Evolutionary conservation across 2,329 filamentous ascomycete species (phyloP).

Genomic region (Sporothrix pallida): DNA sequence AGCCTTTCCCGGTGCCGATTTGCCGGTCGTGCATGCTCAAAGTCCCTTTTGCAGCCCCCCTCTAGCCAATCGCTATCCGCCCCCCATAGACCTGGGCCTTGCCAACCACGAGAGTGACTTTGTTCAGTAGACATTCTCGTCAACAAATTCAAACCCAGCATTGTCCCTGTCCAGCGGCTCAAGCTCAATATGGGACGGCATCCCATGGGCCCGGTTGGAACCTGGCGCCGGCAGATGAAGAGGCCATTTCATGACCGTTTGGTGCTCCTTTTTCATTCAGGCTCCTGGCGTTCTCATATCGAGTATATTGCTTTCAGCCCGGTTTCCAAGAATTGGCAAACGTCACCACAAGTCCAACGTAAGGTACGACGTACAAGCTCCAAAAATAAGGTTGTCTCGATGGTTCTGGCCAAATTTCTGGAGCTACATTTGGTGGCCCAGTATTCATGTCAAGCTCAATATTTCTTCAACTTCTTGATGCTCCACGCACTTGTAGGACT

Average conservation of each 20-base stretch:
- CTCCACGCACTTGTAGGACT: neutral
- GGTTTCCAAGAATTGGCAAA: neutral
- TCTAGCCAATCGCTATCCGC: neutral
- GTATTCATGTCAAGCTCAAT: no score
- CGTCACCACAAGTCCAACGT: neutral
- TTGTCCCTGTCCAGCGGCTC: neutral
- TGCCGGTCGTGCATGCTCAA: conserved; percentile 22
- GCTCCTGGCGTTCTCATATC: neutral
- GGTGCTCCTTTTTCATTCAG: neutral
- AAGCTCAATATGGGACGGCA: conserved; percentile 17
- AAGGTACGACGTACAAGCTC: no score
- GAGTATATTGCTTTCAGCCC: neutral
- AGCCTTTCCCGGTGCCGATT: conserved; percentile 31
- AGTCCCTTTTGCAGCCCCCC: no score
- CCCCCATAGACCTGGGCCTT: neutral
- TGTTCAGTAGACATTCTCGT: neutral
- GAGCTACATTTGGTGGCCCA: no score
- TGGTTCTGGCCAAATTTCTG: no score
- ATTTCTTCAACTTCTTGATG: no score
- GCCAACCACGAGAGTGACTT: neutral
- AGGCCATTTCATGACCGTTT: neutral
- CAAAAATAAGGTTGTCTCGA: no score
- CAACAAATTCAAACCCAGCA: no score
- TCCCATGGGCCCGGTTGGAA: conserved; percentile 1
- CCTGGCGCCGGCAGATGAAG: conserved; percentile 10